These are phyloP conservation scores for Schwanniomyces occidentalis DNA, from an alignment of 805 yeast species.

Conservation along the genomic window DNA sequence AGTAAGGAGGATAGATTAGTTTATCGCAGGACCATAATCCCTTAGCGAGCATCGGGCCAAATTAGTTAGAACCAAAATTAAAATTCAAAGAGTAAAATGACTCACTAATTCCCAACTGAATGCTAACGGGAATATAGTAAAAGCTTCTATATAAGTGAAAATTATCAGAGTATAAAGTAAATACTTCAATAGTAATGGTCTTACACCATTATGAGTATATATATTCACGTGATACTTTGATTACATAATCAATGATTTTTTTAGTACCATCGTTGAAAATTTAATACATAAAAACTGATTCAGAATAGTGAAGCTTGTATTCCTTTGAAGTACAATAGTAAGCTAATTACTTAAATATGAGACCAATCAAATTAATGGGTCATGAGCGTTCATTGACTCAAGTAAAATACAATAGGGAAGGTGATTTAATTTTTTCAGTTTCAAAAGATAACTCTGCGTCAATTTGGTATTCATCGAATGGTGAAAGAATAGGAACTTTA, in stretches of 20 bases:
- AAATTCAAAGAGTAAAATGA: too few species aligned
- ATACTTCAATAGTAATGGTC: too few species aligned
- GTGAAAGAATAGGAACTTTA: constrained; percentile 94
- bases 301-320: constrained; percentile 2
- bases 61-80: too few species aligned
- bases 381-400: constrained; percentile 98
- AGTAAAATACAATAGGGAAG: constrained; percentile 92
- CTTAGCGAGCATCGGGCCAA: too few species aligned
- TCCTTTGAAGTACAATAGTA: background rate
- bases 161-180: too few species aligned
- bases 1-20: too few species aligned
- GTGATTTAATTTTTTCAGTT: constrained; percentile 88
- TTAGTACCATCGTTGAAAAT: constrained; percentile 10
- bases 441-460: constrained; percentile 89
- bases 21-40: too few species aligned
- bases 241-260: constrained; percentile 7
- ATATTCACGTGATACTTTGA: constrained; percentile 5
- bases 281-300: constrained; percentile 12
- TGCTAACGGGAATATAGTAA: too few species aligned
- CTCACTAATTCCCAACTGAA: too few species aligned
- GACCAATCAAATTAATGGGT: constrained; percentile 72
- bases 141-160: too few species aligned
- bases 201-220: too few species aligned
- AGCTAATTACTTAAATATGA: constrained; percentile 30
- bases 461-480: constrained; percentile 93